These are phyloP conservation scores for Penicillium sp. DNA, from an alignment of 2,329 filamentous ascomycete genomes.

Conservation along the genomic window DNA sequence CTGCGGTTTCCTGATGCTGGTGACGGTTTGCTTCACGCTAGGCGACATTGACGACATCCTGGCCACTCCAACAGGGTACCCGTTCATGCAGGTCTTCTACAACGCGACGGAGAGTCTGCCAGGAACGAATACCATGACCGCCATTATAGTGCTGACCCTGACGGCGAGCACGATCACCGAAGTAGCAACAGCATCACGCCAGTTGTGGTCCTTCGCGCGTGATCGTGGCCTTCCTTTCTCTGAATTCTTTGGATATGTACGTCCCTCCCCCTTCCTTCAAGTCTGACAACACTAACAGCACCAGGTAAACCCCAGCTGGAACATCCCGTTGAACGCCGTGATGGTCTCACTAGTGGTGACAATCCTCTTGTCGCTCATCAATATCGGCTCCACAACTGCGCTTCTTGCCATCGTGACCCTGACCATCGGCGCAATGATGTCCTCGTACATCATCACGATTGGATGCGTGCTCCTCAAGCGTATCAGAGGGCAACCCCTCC, in stretches of 20 bases:
- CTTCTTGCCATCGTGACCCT: constrained; percentile 3
- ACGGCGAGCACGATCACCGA: constrained; percentile 39
- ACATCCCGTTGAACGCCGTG: constrained; percentile 5
- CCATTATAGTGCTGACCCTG: constrained; percentile 40
- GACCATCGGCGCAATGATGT: constrained; percentile 2
- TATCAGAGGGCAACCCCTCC: constrained; percentile 32
- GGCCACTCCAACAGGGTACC: constrained; percentile 29
- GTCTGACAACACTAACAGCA: not conserved
- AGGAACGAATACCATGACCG: constrained; percentile 48
- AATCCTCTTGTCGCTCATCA: constrained; percentile 2
- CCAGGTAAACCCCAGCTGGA: constrained; percentile 9
- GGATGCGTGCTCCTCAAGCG: constrained; percentile 38
- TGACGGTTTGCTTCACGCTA: constrained; percentile 42
- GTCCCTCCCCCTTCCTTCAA: not conserved
- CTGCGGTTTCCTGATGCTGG: constrained; percentile 41
- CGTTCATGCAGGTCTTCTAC: constrained; percentile 30
- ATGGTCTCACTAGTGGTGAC: constrained; percentile 10
- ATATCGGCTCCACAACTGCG: not conserved
- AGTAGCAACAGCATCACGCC: constrained; percentile 38
- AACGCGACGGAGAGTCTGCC: constrained; percentile 43
- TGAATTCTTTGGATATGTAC: constrained; percentile 17
- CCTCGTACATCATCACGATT: constrained; percentile 6
- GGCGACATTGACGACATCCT: constrained; percentile 34
- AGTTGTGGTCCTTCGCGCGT: constrained; percentile 45
- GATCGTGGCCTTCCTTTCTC: constrained; percentile 43